phyloP scores from a whole-genome alignment of 1,284 basidiomycete genomes.

The Cutaneotrichosporon cavernicola region DNA sequence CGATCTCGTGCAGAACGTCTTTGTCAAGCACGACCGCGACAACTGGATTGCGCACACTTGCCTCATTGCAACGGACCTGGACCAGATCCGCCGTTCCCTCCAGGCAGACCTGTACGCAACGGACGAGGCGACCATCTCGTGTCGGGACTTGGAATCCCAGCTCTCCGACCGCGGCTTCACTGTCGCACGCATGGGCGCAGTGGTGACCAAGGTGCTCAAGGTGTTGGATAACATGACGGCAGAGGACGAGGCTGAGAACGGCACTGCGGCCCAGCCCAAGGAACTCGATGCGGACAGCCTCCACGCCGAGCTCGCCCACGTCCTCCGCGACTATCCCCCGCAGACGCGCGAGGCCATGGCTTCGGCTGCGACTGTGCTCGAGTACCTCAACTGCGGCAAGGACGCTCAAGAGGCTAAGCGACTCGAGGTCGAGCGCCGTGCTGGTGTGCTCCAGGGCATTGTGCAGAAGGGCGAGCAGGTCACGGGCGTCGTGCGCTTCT shows the following conservation, averaged over 20 bases:
- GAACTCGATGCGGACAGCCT: slow-evolving; percentile 23
- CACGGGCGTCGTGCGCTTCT: slow-evolving; percentile 44
- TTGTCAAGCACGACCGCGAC: slow-evolving; percentile 39
- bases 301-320: slow-evolving; percentile 30
- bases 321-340: slow-evolving; percentile 32
- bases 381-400: slow-evolving; percentile 44
- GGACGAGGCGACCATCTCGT: slow-evolving; percentile 39
- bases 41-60: slow-evolving; percentile 52
- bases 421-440: slow-evolving; percentile 43
- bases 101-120: slow-evolving; percentile 45
- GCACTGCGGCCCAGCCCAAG: not conserved
- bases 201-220: slow-evolving; percentile 47
- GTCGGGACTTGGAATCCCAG: slow-evolving; percentile 37
- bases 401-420: slow-evolving; percentile 46
- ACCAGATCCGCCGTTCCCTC: slow-evolving; percentile 40
- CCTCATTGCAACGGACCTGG: slow-evolving; percentile 46
- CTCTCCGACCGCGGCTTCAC: slow-evolving; percentile 37
- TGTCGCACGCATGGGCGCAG: slow-evolving; percentile 35
- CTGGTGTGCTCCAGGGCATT: slow-evolving; percentile 50
- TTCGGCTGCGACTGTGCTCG: slow-evolving; percentile 37
- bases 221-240: slow-evolving; percentile 49
- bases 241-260: slow-evolving; percentile 36
- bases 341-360: slow-evolving; percentile 45
- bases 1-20: slow-evolving; percentile 35
- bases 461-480: slow-evolving; percentile 48